Percentiles rank a stretch among this genome's conserved stretches.
Conservation (phyloP, 1,284 basidiomycete genomes). For the Malassezia psittaci region DNA sequence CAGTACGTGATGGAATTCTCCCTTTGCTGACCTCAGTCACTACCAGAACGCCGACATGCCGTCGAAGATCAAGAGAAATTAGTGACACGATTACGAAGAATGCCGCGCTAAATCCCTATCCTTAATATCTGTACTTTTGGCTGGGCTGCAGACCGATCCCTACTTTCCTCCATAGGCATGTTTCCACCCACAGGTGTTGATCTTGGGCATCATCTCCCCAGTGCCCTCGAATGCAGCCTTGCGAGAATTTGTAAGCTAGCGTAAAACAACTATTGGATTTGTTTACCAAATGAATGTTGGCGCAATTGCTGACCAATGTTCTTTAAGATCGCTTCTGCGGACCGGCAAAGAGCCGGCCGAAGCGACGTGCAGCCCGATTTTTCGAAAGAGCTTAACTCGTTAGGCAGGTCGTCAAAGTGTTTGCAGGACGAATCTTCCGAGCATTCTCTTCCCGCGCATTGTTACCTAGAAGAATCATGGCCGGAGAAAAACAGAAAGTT, state of each 20-base stretch:
- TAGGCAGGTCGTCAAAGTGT: neutral
- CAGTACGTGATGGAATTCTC: neutral
- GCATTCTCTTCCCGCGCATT: neutral
- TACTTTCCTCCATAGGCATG: too few species aligned
- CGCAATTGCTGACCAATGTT: neutral
- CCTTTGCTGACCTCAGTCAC: neutral
- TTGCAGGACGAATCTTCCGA: neutral
- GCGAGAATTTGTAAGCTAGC: too few species aligned
- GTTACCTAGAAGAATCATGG: slow-evolving; percentile 16
- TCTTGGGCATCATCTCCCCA: too few species aligned
- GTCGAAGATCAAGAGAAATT: slow-evolving; percentile 9
- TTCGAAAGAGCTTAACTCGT: neutral
- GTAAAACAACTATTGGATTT: neutral
- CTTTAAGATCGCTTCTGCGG: neutral
- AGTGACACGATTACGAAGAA: slow-evolving; percentile 1
- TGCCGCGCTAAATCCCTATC: neutral
- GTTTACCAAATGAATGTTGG: neutral
- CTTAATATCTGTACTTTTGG: too few species aligned
- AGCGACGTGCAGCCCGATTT: neutral
- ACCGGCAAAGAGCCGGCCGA: neutral
- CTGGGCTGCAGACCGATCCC: too few species aligned
- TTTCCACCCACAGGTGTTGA: too few species aligned
- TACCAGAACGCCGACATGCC: slow-evolving; percentile 3
- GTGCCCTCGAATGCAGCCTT: too few species aligned
- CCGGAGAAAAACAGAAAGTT: slow-evolving; percentile 51